Evolutionary conservation across 805 yeast genomes (phyloP), one percentile per base, ranked within the genome.

Genomic region (Starmerella geochares): DNA sequence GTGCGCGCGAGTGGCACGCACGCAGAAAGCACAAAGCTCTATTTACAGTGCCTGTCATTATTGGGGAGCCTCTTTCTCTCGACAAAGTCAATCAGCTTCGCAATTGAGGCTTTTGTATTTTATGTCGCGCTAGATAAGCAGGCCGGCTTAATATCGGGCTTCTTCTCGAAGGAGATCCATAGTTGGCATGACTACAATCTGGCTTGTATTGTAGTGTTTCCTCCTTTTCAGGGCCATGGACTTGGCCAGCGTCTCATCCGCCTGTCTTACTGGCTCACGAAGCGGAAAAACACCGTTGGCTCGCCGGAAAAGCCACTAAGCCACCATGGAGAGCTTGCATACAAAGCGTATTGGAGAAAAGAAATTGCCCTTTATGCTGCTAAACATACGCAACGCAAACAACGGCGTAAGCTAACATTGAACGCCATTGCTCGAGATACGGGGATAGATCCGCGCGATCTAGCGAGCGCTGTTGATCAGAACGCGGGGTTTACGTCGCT

Each of bases 251-350:
- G 86, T 10, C 63, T 92, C 35, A 85, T 92, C 14, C 86, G 86
- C 53, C 84, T 86, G 57, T 85, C 94, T 33, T 92, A 90, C 61
- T 79, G 74, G 27, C 63, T 88, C 19, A 86, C 95, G 0, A 50
- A 77, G 35, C 74, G 73, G 14, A 84, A 83, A 38, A 78, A 77
- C 27, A 58, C 70, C 19, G 65, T 76, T 1, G 86, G 95, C 52
- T 94, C 96, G 0, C 98, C 98, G 0, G 98, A 92, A 62, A 75
- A 79, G 55, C 98, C 98, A 0, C 67, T 92, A 9, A 83, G 95
- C 5, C 81, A 82, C 0, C 83, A 80, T 65, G 98, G 98, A 0
- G 72, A 74, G 47, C 67, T 77, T 9, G 77, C 88, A 6, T 92
- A 87, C 60, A 60, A 83, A 17, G 67, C 74, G 14, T 88, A 77